Conservation (phyloP, 1,284 basidiomycete genomes). For the Pseudomicrostroma phylloplanum region DNA sequence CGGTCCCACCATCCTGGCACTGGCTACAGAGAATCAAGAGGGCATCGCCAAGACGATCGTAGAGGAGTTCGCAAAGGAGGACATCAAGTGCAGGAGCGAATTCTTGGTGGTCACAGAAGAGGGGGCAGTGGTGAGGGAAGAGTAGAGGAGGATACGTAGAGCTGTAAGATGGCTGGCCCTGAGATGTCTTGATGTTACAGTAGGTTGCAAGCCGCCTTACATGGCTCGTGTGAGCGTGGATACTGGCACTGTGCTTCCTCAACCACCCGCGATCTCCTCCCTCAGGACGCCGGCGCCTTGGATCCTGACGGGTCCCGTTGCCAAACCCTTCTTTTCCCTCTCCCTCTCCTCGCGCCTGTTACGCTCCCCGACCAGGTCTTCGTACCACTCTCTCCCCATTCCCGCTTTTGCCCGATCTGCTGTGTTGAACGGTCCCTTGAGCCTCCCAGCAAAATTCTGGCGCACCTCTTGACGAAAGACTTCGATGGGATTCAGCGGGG, state of each 20-base stretch:
- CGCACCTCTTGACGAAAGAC: conserved; percentile 71
- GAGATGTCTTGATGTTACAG: too few relatives aligned
- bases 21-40: conserved; percentile 63
- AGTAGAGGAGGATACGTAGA: neutral
- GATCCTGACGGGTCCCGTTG: neutral
- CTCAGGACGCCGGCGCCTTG: conserved; percentile 10
- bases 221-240: too few relatives aligned
- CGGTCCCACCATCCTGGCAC: conserved; percentile 91
- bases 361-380: conserved; percentile 62
- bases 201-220: too few relatives aligned
- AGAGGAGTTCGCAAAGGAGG: conserved; percentile 34
- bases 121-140: conserved; percentile 21
- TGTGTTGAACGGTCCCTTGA: conserved; percentile 79
- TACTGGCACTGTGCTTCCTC: neutral
- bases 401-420: conserved; percentile 66
- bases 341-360: too few relatives aligned
- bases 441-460: conserved; percentile 64
- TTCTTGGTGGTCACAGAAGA: conserved; percentile 42
- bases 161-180: too few relatives aligned
- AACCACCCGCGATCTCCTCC: conserved; percentile 15
- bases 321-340: neutral
- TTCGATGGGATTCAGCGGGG: conserved; percentile 63
- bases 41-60: conserved; percentile 40
- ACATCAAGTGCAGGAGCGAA: conserved; percentile 38
- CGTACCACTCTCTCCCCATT: conserved; percentile 48